A percentile compares a stretch with the other conserved stretches of the same genome.
Evolutionary conservation across 805 yeast species (phyloP).

Genomic region (Monosporozyma aquatica): DNA sequence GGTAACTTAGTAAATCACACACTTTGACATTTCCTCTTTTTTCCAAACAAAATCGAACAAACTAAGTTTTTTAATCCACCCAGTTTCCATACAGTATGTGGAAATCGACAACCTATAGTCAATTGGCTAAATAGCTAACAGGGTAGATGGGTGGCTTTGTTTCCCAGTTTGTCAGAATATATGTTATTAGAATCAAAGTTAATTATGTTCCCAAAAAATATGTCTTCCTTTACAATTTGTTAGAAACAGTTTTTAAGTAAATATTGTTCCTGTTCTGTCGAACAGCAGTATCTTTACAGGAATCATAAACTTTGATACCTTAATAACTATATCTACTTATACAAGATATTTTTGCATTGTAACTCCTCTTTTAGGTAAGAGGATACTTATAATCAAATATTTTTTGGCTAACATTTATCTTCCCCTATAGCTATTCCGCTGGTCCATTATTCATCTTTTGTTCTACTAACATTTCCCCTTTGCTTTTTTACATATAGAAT

Average conservation of each 20-base stretch:
- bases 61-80: no score
- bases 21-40: no score
- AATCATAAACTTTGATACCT: constrained; percentile 13
- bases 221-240: no score
- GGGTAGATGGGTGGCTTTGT: no score
- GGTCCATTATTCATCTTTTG: no score
- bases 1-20: no score
- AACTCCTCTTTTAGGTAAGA: neutral
- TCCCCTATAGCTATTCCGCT: no score
- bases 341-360: no score
- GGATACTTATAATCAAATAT: neutral
- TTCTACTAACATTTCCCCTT: neutral
- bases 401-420: no score
- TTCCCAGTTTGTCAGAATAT: no score
- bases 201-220: constrained; percentile 5
- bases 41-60: no score
- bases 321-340: neutral
- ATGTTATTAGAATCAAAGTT: constrained; percentile 10
- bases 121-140: neutral
- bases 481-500: neutral
- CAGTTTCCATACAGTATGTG: neutral
- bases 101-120: neutral
- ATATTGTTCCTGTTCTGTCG: constrained; percentile 9
- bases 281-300: constrained; percentile 9
- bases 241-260: no score